Conservation (phyloP, 2,329 filamentous ascomycete species). For the Lachnellula cervina region DNA sequence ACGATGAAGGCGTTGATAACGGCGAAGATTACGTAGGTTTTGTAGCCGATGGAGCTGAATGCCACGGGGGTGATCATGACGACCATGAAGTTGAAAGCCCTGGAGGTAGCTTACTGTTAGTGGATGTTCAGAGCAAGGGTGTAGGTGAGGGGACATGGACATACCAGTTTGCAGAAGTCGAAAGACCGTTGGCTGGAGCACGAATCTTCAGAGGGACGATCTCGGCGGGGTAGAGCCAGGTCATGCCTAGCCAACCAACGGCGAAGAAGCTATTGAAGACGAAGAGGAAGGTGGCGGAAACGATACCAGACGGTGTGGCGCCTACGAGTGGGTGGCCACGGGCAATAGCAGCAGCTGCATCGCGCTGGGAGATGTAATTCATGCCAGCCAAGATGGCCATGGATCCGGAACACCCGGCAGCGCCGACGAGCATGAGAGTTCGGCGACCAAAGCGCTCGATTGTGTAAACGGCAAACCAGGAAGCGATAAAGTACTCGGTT, state of each 20-base stretch:
- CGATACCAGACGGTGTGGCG: conserved; percentile 22
- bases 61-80: conserved; percentile 34
- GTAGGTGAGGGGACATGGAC: not conserved
- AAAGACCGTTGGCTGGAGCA: conserved; percentile 54
- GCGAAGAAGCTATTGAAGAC: conserved; percentile 51
- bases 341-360: conserved; percentile 12
- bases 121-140: too few species aligned
- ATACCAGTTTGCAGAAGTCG: conserved; percentile 33
- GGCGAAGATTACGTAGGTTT: conserved; percentile 63
- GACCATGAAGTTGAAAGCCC: conserved; percentile 55
- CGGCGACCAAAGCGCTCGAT: conserved; percentile 59
- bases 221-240: conserved; percentile 55
- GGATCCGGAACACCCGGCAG: conserved; percentile 55
- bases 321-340: too few species aligned
- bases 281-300: conserved; percentile 36
- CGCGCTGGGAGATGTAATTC: conserved; percentile 37
- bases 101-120: not conserved
- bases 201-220: conserved; percentile 48
- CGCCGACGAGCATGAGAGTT: conserved; percentile 67
- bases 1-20: conserved; percentile 42
- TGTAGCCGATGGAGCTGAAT: conserved; percentile 48
- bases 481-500: conserved; percentile 39
- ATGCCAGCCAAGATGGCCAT: conserved; percentile 54
- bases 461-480: conserved; percentile 35
- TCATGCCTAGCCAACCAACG: conserved; percentile 48